Evolutionary conservation across 1,284 basidiomycete species (phyloP).

Genomic region (Vanrija pseudolonga): DNA sequence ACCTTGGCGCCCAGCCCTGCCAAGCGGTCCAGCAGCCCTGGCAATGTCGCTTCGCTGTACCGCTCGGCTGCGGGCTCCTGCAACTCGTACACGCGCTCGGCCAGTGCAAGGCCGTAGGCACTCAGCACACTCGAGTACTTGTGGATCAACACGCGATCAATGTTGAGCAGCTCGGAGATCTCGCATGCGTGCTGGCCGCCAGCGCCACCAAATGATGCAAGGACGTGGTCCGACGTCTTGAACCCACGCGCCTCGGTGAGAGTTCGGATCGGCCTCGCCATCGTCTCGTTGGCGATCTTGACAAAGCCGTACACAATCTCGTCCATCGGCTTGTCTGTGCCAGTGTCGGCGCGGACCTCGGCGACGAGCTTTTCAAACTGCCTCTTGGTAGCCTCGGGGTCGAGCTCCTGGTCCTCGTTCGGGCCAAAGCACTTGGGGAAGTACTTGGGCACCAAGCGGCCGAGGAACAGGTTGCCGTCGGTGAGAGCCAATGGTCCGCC

Average conservation of each 20-base stretch:
- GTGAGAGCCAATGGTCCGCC: constrained; percentile 80
- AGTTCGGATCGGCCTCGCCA: constrained; percentile 88
- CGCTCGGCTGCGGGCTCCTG: constrained; percentile 74
- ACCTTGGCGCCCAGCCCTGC: constrained; percentile 67
- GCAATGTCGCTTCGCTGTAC: constrained; percentile 58
- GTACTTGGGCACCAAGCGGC: constrained; percentile 73
- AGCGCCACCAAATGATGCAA: constrained; percentile 86
- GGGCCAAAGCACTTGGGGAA: constrained; percentile 87
- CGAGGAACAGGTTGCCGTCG: constrained; percentile 79
- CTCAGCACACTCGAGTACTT: constrained; percentile 80
- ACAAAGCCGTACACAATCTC: constrained; percentile 78
- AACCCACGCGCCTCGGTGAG: constrained; percentile 87
- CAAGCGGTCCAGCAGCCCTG: constrained; percentile 60
- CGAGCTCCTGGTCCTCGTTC: constrained; percentile 75
- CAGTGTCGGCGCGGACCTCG: constrained; percentile 64
- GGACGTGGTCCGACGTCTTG: constrained; percentile 74
- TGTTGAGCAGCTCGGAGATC: constrained; percentile 68
- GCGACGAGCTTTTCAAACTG: constrained; percentile 65
- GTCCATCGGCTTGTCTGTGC: constrained; percentile 64
- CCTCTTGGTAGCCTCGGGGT: constrained; percentile 61
- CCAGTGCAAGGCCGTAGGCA: constrained; percentile 83
- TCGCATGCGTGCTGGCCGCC: constrained; percentile 91
- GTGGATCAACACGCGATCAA: constrained; percentile 79
- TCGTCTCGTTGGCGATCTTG: constrained; percentile 89
- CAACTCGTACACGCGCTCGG: constrained; percentile 76